These are phyloP conservation scores for Diplodia mutila DNA, from an alignment of 2,329 filamentous ascomycete species.

Conservation along the genomic window DNA sequence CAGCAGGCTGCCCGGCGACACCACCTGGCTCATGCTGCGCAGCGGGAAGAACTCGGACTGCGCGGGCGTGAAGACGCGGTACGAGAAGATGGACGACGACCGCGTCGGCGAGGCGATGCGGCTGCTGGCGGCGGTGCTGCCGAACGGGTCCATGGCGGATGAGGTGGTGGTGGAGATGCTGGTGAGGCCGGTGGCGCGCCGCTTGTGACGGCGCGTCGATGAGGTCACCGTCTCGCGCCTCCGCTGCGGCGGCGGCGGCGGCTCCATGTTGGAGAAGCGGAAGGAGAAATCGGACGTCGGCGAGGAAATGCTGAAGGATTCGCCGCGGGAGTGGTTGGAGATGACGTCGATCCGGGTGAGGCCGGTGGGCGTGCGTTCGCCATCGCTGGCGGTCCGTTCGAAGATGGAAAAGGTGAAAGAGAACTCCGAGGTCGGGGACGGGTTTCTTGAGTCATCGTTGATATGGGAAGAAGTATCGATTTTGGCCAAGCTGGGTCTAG, in stretches of 20 bases:
- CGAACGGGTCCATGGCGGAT: neutral
- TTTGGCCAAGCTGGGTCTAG: neutral
- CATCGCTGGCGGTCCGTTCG: slow-evolving; percentile 4
- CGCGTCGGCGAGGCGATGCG: neutral
- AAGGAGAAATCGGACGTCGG: slow-evolving; percentile 6
- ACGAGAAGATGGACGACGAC: slow-evolving; percentile 5
- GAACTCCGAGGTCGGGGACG: slow-evolving; percentile 4
- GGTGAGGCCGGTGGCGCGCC: neutral
- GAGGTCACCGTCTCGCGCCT: neutral
- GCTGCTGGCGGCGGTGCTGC: neutral
- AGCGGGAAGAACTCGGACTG: neutral
- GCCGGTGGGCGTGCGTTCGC: slow-evolving; percentile 1
- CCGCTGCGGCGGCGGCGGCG: neutral
- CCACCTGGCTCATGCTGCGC: slow-evolving; percentile 1
- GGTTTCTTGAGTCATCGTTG: neutral
- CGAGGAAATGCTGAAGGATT: slow-evolving; percentile 6
- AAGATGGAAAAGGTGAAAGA: slow-evolving; percentile 11
- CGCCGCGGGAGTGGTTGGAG: slow-evolving; percentile 6
- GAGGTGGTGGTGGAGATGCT: neutral
- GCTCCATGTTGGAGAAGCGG: neutral
- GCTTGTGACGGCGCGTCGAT: neutral
- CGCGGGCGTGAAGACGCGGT: neutral
- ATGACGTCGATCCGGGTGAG: slow-evolving; percentile 4
- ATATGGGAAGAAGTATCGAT: neutral
- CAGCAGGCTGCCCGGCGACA: slow-evolving; percentile 6